Conservation (phyloP, 2,329 filamentous ascomycete genomes). For the Metarhizium rileyi region DNA sequence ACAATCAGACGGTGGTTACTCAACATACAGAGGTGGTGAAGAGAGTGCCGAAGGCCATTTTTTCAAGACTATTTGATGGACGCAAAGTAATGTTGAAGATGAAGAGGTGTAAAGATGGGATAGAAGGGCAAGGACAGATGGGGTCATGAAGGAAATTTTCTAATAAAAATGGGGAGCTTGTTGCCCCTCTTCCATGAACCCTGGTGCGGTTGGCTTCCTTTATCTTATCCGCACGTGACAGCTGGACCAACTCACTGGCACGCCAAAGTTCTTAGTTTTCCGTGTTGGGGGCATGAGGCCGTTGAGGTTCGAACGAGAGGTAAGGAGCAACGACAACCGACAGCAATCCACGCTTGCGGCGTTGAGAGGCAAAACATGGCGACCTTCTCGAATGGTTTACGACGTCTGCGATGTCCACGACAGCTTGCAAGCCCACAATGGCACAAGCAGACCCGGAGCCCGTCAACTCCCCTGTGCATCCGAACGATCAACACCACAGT, state of each 20-base stretch:
- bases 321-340: background rate
- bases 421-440: constrained; percentile 21
- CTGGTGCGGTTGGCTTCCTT: constrained; percentile 8
- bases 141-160: constrained; percentile 26
- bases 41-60: constrained; percentile 96
- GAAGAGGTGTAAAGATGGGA: background rate
- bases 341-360: background rate
- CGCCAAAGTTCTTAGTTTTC: background rate
- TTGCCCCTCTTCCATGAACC: constrained; percentile 23
- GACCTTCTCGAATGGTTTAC: constrained; percentile 22
- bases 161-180: constrained; percentile 12
- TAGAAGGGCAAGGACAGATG: background rate
- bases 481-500: constrained; percentile 15
- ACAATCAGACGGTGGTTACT: constrained; percentile 8
- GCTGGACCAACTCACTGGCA: background rate
- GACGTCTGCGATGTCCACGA: constrained; percentile 26
- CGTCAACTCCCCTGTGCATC: constrained; percentile 15
- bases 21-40: constrained; percentile 69
- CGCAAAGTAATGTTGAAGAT: constrained; percentile 9
- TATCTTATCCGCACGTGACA: constrained; percentile 16
- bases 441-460: constrained; percentile 16
- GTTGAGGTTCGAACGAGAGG: background rate
- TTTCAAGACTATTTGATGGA: constrained; percentile 32
- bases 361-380: constrained; percentile 23
- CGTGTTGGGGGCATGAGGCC: background rate